Base-by-base conservation (phyloP, 331 rosid species). In the Telfairia occidentalis region DNA sequence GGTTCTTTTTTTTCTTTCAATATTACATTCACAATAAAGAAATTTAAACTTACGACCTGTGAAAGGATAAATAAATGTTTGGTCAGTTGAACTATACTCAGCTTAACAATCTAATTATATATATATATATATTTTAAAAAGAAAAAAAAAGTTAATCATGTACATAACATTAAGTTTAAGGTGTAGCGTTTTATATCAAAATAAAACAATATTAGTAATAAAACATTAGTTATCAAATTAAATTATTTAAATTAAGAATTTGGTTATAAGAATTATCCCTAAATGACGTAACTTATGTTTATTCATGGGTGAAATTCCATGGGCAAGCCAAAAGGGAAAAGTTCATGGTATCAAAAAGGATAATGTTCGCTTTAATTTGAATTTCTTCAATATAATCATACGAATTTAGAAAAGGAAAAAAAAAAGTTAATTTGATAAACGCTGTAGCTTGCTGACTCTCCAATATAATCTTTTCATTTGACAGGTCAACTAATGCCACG, bases 401-500 rank as follows among this genome's bases (percentile, higher is more conserved):
- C 55, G 7, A 69, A 43, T 69, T 43, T 24, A 8, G 52, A 11
- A 40, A 66, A 2, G 9, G 4, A 3, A 8, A 63, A 29, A 57
- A 24, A 7, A 9, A 23, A 55, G 2, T 0, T 7, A 15, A 7
- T 10, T 26, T 50, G 24, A 19, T 8, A 7, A n/a, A 16, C n/a
- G 45, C 42, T 16, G 42, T 61, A 61, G 24, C 18, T 67, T 69
- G 54, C 15, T 67, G 74, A 67, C 73, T 66, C 73, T 66, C 74
- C 9, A 42, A 67, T 9, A 26, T 24, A 67, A 67, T 42, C 37
- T 6, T 24, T 40, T 35, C 3, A 16, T 32, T 67, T 24, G 23
- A 43, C 34, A 69, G 55, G 74, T 45, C 74, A 69, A 69, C 74
- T 43, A 43, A 43, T 69, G 74, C 55, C 74, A 69, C 74, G 55